Conservation (phyloP, 108 stramenopile genomes). For the Pseudonitzschia delicatissima region DNA sequence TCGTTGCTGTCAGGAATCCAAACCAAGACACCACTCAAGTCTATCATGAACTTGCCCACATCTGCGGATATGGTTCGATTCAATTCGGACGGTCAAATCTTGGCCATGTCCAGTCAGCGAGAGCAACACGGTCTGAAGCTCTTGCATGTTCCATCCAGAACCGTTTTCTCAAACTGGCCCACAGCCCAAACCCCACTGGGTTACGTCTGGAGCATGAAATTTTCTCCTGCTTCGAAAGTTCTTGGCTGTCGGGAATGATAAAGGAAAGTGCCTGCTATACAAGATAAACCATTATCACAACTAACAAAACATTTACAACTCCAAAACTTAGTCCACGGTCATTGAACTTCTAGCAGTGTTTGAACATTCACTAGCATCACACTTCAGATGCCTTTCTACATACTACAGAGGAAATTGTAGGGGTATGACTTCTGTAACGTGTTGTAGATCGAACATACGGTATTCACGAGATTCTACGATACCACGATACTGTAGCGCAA, state of each 20-base stretch:
- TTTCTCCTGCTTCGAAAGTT: constrained; percentile 87
- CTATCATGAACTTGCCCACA: constrained; percentile 94
- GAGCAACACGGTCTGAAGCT: constrained; percentile 87
- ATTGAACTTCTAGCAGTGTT: too few species aligned
- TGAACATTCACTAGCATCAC: too few species aligned
- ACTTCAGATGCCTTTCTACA: too few species aligned
- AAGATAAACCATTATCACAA: constrained; percentile 63
- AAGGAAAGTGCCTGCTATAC: constrained; percentile 93
- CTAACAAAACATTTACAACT: too few species aligned
- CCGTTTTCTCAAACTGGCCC: constrained; percentile 98
- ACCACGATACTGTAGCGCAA: too few species aligned
- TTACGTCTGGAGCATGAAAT: constrained; percentile 91
- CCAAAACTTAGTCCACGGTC: too few species aligned
- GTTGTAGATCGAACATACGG: too few species aligned
- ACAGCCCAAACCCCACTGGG: constrained; percentile 93
- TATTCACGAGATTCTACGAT: too few species aligned
- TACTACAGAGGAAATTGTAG: too few species aligned
- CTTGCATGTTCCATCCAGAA: constrained; percentile 84
- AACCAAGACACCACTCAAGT: constrained; percentile 65
- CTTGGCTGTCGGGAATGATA: constrained; percentile 94
- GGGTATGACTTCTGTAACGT: too few species aligned
- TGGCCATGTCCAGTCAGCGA: constrained; percentile 86
- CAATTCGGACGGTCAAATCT: constrained; percentile 89
- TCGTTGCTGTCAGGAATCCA: constrained; percentile 1
- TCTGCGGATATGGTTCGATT: constrained; percentile 75